Base-by-base conservation (phyloP, 177 flowering plant genomes). In the Vitis hybrid region DNA sequence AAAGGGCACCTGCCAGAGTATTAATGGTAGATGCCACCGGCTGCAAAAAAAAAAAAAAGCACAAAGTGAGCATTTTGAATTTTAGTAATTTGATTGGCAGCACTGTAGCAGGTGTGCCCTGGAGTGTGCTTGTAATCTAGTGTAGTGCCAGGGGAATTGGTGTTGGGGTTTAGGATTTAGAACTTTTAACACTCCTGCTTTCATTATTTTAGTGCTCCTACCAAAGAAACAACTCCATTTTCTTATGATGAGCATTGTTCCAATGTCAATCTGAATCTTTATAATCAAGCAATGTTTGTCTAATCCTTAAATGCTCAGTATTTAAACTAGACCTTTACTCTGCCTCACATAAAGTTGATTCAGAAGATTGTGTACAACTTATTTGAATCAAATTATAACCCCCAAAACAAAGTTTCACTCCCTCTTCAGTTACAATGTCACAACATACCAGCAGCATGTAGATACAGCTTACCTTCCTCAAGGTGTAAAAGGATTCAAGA, bases 401-500 rank as follows among this genome's bases (percentile, higher is more conserved):
- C 9, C 2, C 22, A 28, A 55, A 19, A 22, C 24, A 49, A 38
- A 63, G 47, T 17, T 47, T 11, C 3, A n/a, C 11, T 19, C n/a
- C 15, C 18, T 3, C 19, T 69, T 17, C n/a, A 49, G 44, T 22
- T 50, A 24, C 8, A 15, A 17, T 55, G 20, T 49, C 53, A n/a
- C 19, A 60, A 62, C 13, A 49, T n/a, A 38, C 12, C 11, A 64
- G 1, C 19, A 57, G 22, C 60, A 72, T 6, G 13, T 33, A 14
- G 9, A 54, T 3, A 12, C 33, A 61, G 67, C 75, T 70, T 65
- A 79, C 84, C 82, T 82, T 82, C 11, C 84, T 80, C 73, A 82
- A 64, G 38, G 84, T 79, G 75, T 79, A 82, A 49, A 82, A 82
- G 52, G 82, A 77, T 72, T 82, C 84, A 22, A 81, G 77, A 62